A percentile compares a stretch with the other conserved stretches of the same genome.
These are phyloP conservation scores for Cryphonectria carpinicola DNA, from an alignment of 2,329 filamentous ascomycete species.

Conservation along the genomic window DNA sequence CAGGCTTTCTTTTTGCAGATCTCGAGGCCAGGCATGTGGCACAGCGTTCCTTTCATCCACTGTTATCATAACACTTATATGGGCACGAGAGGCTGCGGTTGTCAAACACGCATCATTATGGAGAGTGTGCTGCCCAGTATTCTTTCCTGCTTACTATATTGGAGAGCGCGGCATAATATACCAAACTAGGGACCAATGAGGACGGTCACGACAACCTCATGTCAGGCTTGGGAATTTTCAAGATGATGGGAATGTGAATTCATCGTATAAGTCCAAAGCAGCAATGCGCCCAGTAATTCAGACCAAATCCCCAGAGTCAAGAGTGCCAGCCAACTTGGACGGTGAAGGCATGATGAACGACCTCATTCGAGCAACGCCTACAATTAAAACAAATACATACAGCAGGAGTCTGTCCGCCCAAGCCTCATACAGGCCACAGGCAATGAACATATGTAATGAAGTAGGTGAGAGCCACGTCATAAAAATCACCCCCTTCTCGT, in stretches of 20 bases:
- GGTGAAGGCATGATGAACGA: background rate
- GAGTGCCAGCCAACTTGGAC: background rate
- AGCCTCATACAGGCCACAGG: background rate
- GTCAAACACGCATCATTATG: no score
- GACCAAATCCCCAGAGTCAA: no score
- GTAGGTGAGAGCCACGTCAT: no score
- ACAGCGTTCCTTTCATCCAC: background rate
- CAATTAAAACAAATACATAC: no score
- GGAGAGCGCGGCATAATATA: background rate
- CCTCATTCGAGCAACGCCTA: background rate
- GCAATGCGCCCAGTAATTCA: background rate
- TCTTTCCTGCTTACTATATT: no score
- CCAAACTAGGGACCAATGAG: background rate
- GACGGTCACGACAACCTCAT: background rate
- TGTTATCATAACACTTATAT: background rate
- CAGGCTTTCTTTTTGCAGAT: background rate
- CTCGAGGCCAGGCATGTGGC: background rate
- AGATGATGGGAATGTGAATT: background rate
- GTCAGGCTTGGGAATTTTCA: background rate
- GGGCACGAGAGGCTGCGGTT: no score
- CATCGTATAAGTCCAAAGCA: no score
- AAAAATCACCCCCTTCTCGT: no score
- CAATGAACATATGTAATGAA: no score
- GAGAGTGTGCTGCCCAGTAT: no score
- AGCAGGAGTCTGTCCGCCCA: background rate